Percentiles rank a stretch among this genome's conserved stretches.
Conservation (phyloP, 2,329 filamentous ascomycete genomes). For the Cadophora malorum region DNA sequence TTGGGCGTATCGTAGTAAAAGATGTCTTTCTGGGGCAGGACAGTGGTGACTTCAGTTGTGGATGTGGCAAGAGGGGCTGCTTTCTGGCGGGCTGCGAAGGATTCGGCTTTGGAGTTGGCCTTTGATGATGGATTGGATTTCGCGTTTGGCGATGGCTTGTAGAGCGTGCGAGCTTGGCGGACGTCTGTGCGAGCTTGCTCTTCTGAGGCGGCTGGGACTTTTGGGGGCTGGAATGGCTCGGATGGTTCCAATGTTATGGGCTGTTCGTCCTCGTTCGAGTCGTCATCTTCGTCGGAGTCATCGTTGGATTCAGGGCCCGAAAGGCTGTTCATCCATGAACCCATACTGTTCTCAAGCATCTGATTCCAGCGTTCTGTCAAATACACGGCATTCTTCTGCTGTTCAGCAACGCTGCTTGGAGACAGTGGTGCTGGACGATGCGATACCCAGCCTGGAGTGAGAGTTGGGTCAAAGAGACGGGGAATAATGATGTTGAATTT, state of each 20-base stretch:
- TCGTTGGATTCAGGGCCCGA: background rate
- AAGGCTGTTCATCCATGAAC: slow-evolving; percentile 50
- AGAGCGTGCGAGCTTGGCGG: background rate
- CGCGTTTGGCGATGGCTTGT: background rate
- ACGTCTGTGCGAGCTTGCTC: slow-evolving; percentile 7
- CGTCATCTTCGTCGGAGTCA: background rate
- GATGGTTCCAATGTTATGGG: background rate
- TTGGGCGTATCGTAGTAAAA: slow-evolving; percentile 51
- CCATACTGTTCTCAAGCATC: slow-evolving; percentile 49
- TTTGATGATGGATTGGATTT: slow-evolving; percentile 5
- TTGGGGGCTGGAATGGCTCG: background rate
- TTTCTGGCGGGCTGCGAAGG: background rate
- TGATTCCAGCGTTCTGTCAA: slow-evolving; percentile 59
- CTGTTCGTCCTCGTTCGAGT: background rate
- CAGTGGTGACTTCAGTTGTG: background rate
- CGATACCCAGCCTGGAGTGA: slow-evolving; percentile 59
- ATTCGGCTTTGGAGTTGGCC: background rate
- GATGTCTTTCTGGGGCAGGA: slow-evolving; percentile 43
- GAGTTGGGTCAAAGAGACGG: slow-evolving; percentile 58
- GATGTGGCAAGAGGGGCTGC: background rate
- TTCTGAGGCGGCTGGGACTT: background rate
- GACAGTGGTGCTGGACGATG: slow-evolving; percentile 51
- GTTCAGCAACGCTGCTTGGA: slow-evolving; percentile 56
- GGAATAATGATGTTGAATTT: slow-evolving; percentile 59
- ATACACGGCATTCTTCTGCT: slow-evolving; percentile 60